Evolutionary conservation across 2,329 filamentous ascomycete genomes (phyloP).

Genomic region (Xylaria multiplex): DNA sequence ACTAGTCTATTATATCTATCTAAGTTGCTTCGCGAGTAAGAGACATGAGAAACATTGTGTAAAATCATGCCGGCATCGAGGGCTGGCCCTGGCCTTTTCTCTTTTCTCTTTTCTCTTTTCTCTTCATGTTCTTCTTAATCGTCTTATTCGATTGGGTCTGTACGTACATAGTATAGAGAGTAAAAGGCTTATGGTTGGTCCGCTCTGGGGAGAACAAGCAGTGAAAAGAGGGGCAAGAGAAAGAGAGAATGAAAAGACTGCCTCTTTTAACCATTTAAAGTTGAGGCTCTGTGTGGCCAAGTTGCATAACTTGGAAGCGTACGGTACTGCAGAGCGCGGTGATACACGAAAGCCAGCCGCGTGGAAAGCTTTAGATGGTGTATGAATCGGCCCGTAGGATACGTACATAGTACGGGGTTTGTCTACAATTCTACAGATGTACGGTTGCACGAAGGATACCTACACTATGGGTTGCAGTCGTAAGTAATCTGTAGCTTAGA

Average conservation of each 20-base stretch:
- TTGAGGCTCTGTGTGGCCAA: conserved; percentile 30
- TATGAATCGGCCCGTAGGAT: conserved; percentile 28
- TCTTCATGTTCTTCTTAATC: no score
- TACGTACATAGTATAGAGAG: no score
- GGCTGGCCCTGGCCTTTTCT: background rate
- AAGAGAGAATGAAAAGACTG: background rate
- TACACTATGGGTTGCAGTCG: background rate
- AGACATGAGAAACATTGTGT: conserved; percentile 13
- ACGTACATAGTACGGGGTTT: background rate
- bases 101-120: no score
- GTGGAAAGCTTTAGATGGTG: conserved; percentile 9
- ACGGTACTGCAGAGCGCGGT: conserved; percentile 12
- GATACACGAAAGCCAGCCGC: conserved; percentile 20
- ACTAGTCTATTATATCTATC: background rate
- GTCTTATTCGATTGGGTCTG: no score
- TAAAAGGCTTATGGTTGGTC: no score
- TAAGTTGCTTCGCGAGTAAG: background rate
- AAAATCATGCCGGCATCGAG: conserved; percentile 2
- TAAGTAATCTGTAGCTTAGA: background rate
- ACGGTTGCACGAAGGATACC: no score
- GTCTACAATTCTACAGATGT: no score
- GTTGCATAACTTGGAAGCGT: conserved; percentile 17
- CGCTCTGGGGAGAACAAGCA: background rate
- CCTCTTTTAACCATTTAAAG: conserved; percentile 9
- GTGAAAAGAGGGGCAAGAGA: background rate